Conservation (phyloP, 2,329 filamentous ascomycete genomes). For the Aspergillus awamori region DNA sequence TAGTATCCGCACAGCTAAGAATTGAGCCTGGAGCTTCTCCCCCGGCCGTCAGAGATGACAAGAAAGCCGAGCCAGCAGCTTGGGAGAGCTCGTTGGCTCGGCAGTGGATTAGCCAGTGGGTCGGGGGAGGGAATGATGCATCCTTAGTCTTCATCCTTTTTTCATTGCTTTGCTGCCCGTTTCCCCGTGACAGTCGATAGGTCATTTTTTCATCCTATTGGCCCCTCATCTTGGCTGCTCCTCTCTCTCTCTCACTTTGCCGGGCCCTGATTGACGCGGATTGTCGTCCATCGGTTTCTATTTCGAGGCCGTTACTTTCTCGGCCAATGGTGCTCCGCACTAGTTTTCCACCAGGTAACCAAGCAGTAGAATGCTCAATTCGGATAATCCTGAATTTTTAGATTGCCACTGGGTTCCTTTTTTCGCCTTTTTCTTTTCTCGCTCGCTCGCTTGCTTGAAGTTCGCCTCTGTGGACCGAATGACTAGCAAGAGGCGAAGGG, state of each 20-base stretch:
- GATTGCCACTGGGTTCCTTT: neutral
- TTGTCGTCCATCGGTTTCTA: conserved; percentile 1
- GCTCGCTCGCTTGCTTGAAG: neutral
- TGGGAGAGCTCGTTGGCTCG: neutral
- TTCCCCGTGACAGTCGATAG: conserved; percentile 17
- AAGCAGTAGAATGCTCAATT: neutral
- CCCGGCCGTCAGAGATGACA: neutral
- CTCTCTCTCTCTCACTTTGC: neutral
- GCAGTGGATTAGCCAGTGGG: conserved; percentile 3
- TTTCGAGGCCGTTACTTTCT: conserved; percentile 1
- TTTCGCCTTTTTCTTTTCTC: neutral
- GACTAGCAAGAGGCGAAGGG: neutral
- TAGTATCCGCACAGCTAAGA: neutral
- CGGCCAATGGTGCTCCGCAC: neutral
- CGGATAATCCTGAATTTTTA: neutral
- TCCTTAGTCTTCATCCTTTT: conserved; percentile 5
- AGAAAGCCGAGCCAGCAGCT: no score
- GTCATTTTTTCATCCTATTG: conserved; percentile 7
- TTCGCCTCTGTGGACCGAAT: neutral
- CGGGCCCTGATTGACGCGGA: neutral
- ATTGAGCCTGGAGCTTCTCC: neutral
- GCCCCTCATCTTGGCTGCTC: neutral
- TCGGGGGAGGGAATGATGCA: neutral
- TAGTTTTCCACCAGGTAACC: neutral
- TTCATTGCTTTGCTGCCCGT: neutral